Evolutionary conservation across 805 yeast genomes (phyloP), one percentile per base, ranked within the genome.

Genomic region (Spathaspora girioi): DNA sequence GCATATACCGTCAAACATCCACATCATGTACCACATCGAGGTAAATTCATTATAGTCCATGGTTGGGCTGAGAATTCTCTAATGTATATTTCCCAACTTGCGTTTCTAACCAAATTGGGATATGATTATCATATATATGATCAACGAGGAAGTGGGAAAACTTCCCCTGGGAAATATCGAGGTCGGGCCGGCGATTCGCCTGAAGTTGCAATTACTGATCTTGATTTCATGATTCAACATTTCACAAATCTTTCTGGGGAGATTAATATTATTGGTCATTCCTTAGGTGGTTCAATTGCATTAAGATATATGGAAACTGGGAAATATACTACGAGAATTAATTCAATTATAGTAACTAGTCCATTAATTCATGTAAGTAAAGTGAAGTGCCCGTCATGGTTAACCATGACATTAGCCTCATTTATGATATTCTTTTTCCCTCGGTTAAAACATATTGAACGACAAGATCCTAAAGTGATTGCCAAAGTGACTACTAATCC

Each of bases 231-330:
- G 52, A 48, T 56, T 14, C 54, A 54, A 41, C 38, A 46, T 5
- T 41, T 44, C 18, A 12, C 44, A 5, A 12, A 29, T 9, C n/a
- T 6, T 4, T 15, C 10, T 11, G 47, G 46, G 7, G 47, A 45
- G 18, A 15, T 45, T 3, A 35, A 40, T 12, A 11, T 49, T 11
- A 31, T 52, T 3, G 57, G 53, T 11, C 57, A 56, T 46, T 54
- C 57, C 6, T 50, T 54, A 56, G 59, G 59, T 10, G 59, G 59
- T 5, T 47, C 49, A 10, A 31, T 54, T 10, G 54, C 52, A 2
- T 50, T 54, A 29, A 31, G 45, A 9, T 56, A 56, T 40, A 31
- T 46, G 19, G 40, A 27, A 2, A 15, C 26, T 4, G 59, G 59
- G 7, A 51, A 52, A 32, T 47, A 56, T 20, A 35, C 54, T 14